A percentile compares a stretch with the other conserved stretches of the same genome.
Evolutionary conservation across 2,329 filamentous ascomycete genomes (phyloP).

Genomic region (Cladosporium sp.): DNA sequence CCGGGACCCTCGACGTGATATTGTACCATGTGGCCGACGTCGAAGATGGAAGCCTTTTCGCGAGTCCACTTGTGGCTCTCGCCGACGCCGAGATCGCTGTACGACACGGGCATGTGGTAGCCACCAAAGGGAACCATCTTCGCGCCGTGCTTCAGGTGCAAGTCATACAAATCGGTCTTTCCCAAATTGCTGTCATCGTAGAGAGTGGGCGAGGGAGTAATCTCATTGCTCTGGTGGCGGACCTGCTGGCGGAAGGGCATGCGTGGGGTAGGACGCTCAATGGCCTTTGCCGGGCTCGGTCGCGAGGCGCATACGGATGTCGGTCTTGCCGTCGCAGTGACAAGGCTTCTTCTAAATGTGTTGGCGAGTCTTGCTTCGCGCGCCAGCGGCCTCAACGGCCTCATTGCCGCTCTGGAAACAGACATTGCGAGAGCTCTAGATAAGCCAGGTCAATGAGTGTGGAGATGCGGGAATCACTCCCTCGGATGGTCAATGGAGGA

Average conservation of each 20-base stretch:
- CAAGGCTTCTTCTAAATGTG: neutral
- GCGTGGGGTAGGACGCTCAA: conserved; percentile 3
- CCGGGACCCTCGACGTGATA: conserved; percentile 79
- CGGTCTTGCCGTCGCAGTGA: neutral
- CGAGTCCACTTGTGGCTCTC: conserved; percentile 91
- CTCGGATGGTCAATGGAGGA: neutral
- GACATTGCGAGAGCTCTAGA: conserved; percentile 1
- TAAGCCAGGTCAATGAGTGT: neutral
- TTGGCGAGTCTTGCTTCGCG: conserved; percentile 1
- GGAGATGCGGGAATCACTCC: neutral
- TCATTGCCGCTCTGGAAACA: conserved; percentile 8
- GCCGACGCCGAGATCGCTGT: conserved; percentile 68
- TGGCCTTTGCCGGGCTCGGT: neutral
- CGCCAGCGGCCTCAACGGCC: conserved; percentile 11
- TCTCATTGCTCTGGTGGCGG: conserved; percentile 22
- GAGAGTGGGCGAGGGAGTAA: conserved; percentile 26
- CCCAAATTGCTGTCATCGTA: conserved; percentile 27
- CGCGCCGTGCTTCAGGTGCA: conserved; percentile 72
- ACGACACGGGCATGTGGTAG: conserved; percentile 90
- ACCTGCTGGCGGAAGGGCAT: conserved; percentile 17
- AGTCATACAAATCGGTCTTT: conserved; percentile 69
- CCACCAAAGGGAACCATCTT: conserved; percentile 98
- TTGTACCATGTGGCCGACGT: conserved; percentile 94
- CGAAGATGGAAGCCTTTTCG: conserved; percentile 83
- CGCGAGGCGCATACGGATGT: neutral